Evolutionary conservation across 352 stramenopile genomes (phyloP), one percentile per base, ranked within the genome.

Genomic region (Globisporangium ultimum): DNA sequence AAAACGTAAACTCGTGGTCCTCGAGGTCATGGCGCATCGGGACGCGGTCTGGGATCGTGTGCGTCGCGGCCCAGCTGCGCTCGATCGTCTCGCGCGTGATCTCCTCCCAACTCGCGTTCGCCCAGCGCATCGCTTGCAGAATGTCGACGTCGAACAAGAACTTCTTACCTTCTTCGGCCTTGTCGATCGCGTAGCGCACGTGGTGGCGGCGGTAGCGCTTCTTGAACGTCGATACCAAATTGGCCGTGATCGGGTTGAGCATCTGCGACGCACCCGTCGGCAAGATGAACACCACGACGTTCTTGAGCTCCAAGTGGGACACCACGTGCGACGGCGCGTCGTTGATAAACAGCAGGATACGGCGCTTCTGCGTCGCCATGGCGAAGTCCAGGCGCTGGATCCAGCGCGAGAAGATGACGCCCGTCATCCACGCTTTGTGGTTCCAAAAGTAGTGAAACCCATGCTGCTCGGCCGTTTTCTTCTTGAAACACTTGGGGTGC

Each of bases 361-460:
- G 72, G 43, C 84, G 84, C 56, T 91, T 89, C 58, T 91, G 78
- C 20, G 69, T 81, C 20, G 68, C 71, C 84, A 94, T 94, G 17
- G 80, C 67, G 49, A 88, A 88, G 61, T 94, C 84, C 10, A 94
- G 64, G 12, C 81, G 80, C 63, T 91, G 80, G 36, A 94, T 69
- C 82, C 80, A 94, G 18, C 82, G 79, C 28, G 83, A 91, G 61
- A 94, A 94, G 49, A 92, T 85, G 11, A 92, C 80, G 11, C 83
- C 84, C 6, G 82, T 94, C 76, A 94, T 85, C 80, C 81, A 91
- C 15, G 82, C 81, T 58, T 90, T 91, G 62, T 73, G 73, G 68
- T 94, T 94, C 68, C 66, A 86, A 56, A 89, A 89, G 72, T 94
- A 94, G 63, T 92, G 81, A 32, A 94, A 66, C 15, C 75, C 79